A percentile compares a stretch with the other conserved stretches of the same genome.
These are phyloP conservation scores for Leccinum longicurvipes DNA, from an alignment of 768 basidiomycete species.

Conservation along the genomic window DNA sequence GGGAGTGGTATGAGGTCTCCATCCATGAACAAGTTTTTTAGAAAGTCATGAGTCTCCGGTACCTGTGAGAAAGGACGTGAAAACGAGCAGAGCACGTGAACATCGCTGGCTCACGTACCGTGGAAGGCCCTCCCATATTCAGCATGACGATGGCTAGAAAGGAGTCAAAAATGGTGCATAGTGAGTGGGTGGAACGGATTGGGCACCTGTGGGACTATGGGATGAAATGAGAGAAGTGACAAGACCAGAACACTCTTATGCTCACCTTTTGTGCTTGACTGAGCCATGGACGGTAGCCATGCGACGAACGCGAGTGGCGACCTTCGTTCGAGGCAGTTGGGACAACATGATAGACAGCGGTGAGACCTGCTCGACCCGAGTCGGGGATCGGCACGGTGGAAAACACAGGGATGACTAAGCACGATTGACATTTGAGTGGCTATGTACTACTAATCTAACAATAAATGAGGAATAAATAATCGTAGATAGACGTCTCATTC, in stretches of 20 bases:
- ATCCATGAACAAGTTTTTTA: conserved; percentile 88
- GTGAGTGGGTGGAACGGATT: background rate
- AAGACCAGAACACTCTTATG: background rate
- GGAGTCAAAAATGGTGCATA: conserved; percentile 5
- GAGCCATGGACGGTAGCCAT: conserved; percentile 46
- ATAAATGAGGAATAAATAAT: background rate
- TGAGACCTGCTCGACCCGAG: background rate
- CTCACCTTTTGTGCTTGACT: conserved; percentile 43
- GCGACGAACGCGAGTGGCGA: conserved; percentile 33
- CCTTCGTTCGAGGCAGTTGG: conserved; percentile 16
- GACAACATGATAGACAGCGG: conserved; percentile 28
- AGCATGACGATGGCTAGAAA: conserved; percentile 85
- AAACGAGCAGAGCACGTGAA: background rate
- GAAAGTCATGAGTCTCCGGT: conserved; percentile 87
- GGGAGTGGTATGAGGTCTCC: conserved; percentile 96
- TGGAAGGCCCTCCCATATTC: conserved; percentile 98
- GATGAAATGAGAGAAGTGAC: conserved; percentile 11
- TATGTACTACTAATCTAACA: background rate
- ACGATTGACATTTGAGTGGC: background rate
- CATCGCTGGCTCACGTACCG: conserved; percentile 46
- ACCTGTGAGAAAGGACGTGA: conserved; percentile 48
- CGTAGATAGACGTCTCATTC: background rate
- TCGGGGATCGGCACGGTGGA: background rate
- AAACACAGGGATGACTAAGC: conserved; percentile 18
- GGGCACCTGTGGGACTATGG: conserved; percentile 61